A percentile compares a stretch with the other conserved stretches of the same genome.
Conservation (phyloP, 805 yeast genomes). For the Candida hispaniensis region DNA sequence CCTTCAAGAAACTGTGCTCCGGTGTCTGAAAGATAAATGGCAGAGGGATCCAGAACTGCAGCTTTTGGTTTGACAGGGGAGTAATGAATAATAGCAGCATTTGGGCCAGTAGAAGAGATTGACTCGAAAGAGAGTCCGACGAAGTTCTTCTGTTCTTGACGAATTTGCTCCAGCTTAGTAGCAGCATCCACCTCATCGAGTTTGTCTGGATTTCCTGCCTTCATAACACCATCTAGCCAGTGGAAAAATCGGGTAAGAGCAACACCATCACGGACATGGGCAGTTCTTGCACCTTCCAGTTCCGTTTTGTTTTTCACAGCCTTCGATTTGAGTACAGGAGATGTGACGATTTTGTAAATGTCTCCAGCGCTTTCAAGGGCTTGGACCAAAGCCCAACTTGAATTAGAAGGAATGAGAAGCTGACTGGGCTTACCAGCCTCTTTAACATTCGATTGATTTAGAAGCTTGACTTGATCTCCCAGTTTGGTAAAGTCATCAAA, state of each 20-base stretch:
- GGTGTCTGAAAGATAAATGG: conserved; percentile 71
- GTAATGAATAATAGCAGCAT: conserved; percentile 71
- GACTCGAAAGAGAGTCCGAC: conserved; percentile 62
- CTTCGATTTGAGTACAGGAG: conserved; percentile 60
- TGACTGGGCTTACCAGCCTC: conserved; percentile 24
- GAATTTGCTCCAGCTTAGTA: conserved; percentile 39
- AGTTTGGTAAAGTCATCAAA: conserved; percentile 42
- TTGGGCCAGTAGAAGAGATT: conserved; percentile 64
- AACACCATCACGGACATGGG: conserved; percentile 78
- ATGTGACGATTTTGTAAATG: conserved; percentile 30
- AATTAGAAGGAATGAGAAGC: conserved; percentile 43
- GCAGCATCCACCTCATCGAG: conserved; percentile 53
- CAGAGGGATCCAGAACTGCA: conserved; percentile 50
- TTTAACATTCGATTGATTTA: conserved; percentile 18
- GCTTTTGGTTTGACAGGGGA: conserved; percentile 47
- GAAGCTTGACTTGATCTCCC: conserved; percentile 18
- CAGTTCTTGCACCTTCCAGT: conserved; percentile 54
- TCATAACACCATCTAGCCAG: conserved; percentile 64
- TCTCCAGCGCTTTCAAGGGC: conserved; percentile 35
- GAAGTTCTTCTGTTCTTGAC: conserved; percentile 30
- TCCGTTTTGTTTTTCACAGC: conserved; percentile 68
- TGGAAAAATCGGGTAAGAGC: conserved; percentile 65
- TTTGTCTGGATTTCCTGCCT: conserved; percentile 26
- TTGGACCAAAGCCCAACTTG: conserved; percentile 60
- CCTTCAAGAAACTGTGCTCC: conserved; percentile 93